Base-by-base conservation (phyloP, 2,329 filamentous ascomycete genomes). In the Cercospora sojina region DNA sequence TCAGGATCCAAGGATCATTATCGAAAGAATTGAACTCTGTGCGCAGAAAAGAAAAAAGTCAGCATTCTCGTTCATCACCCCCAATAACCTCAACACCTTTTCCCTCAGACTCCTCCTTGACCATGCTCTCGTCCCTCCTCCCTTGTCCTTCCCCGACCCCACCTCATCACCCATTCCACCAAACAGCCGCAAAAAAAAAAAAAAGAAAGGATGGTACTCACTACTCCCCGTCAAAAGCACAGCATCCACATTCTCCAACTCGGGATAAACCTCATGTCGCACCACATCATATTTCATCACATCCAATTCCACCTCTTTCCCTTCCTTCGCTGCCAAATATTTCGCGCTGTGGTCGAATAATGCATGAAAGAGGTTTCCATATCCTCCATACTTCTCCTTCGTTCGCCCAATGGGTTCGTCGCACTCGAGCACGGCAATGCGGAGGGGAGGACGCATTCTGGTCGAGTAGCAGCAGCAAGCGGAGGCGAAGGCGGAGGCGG, bases 371-470 rank as follows among this genome's bases (percentile, higher is more conserved):
- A 85, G 85, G 69, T 87, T 89, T 68, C 88, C 87, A 80, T 97
- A 97, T 67, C 84, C 84, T 60, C 87, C 86, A 79, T 90, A 93
- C 73, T 87, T 87, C 64, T 84, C 84, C 63, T 86, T 81, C 41
- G 90, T 86, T 51, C 85, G 79, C 1, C 87, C 85, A 59, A 90
- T 83, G 1, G 92, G 92, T 1, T 87, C 91, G 80, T 97, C 94
- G 82, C 91, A 90, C 83, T 97, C 92, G 72, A 98, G 88, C 72
- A 98, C 86, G 56, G 93, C 93, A 79, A 97, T 90, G 64, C 91
- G 90, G 71, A 94, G 81, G 47, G 69, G 68, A 5, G 68, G 61
- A 31, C 27, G 69, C 29, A 64, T 49, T 27, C 2, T 57, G 27
- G n/a, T 38, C 16, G 35, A 38, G 5, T 38, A n/a, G 35, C 13